Evolutionary conservation across 1,284 basidiomycete genomes (phyloP).

Genomic region (Schizophyllum amplum): DNA sequence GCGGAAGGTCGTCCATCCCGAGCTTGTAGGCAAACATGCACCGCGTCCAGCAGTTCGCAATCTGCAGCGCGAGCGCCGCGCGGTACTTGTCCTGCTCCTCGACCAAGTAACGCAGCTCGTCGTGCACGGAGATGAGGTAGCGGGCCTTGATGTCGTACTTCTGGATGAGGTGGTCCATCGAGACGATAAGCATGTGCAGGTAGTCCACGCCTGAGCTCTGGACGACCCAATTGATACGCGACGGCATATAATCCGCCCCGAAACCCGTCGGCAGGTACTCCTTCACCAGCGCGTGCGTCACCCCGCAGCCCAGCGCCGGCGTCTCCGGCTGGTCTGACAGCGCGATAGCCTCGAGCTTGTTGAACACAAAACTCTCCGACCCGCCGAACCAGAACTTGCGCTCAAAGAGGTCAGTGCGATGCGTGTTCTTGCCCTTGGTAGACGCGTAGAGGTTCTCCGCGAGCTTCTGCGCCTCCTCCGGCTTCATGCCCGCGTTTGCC

Average conservation of each 20-base stretch:
- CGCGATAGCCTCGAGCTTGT: conserved; percentile 96
- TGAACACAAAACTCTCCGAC: conserved; percentile 97
- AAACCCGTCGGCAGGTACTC: conserved; percentile 76
- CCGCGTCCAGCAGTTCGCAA: conserved; percentile 95
- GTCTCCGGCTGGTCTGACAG: conserved; percentile 83
- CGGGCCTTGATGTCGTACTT: conserved; percentile 85
- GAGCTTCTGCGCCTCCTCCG: conserved; percentile 72
- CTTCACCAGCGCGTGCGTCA: conserved; percentile 88
- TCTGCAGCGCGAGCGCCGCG: conserved; percentile 87
- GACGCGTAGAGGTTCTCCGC: conserved; percentile 87
- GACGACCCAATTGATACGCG: conserved; percentile 98
- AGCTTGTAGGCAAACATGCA: conserved; percentile 88
- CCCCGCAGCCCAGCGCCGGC: conserved; percentile 89
- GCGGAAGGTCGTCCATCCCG: conserved; percentile 93
- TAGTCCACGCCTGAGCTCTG: conserved; percentile 99
- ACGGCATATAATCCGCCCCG: conserved; percentile 88
- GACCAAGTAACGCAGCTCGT: conserved; percentile 93
- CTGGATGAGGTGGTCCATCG: conserved; percentile 85
- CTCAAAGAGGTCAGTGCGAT: conserved; percentile 58
- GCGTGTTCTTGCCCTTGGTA: conserved; percentile 89
- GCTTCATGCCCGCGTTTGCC: conserved; percentile 74
- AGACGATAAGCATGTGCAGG: conserved; percentile 90
- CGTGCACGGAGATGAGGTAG: conserved; percentile 96
- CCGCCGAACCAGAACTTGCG: conserved; percentile 96
- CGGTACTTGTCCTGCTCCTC: conserved; percentile 85